Percentiles rank a stretch among this genome's conserved stretches.
phyloP scores from a whole-genome alignment of 2,329 filamentous ascomycete species.

The Aspergillus uvarum region DNA sequence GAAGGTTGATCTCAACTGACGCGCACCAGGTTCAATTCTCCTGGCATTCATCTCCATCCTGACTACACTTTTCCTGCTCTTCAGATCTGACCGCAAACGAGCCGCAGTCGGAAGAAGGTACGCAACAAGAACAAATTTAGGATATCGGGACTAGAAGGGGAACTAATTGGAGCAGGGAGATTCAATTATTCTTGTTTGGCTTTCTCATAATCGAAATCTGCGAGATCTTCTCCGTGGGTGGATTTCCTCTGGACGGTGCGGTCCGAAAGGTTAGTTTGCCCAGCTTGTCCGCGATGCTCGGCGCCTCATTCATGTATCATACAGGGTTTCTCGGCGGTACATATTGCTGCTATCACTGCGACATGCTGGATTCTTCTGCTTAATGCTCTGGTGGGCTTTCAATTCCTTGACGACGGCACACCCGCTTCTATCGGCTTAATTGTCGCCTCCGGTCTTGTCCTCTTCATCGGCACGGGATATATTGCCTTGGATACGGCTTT shows the following conservation, averaged over 20 bases:
- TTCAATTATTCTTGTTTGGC: constrained; percentile 86
- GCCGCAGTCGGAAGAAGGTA: constrained; percentile 92
- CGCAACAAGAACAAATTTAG: constrained; percentile 23
- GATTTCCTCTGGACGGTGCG: constrained; percentile 70
- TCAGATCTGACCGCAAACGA: constrained; percentile 82
- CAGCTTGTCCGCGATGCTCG: not conserved
- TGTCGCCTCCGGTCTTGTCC: constrained; percentile 63
- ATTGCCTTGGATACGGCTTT: constrained; percentile 93
- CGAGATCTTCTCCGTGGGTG: constrained; percentile 94
- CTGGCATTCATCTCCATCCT: constrained; percentile 75
- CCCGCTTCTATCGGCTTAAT: constrained; percentile 77
- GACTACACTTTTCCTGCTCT: constrained; percentile 65
- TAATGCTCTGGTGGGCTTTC: constrained; percentile 89
- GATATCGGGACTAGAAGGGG: not conserved
- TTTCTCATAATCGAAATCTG: constrained; percentile 89
- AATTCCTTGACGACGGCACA: constrained; percentile 91
- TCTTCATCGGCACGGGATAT: constrained; percentile 91
- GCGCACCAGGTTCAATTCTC: constrained; percentile 73
- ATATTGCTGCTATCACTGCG: constrained; percentile 84
- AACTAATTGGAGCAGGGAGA: constrained; percentile 64
- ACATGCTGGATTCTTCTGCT: constrained; percentile 88
- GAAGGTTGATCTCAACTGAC: constrained; percentile 14
- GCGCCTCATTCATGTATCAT: constrained; percentile 13
- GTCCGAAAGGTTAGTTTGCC: constrained; percentile 64
- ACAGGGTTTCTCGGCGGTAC: constrained; percentile 82